These are phyloP conservation scores for Lentinula boryana DNA, from an alignment of 768 basidiomycete genomes.

Conservation along the genomic window DNA sequence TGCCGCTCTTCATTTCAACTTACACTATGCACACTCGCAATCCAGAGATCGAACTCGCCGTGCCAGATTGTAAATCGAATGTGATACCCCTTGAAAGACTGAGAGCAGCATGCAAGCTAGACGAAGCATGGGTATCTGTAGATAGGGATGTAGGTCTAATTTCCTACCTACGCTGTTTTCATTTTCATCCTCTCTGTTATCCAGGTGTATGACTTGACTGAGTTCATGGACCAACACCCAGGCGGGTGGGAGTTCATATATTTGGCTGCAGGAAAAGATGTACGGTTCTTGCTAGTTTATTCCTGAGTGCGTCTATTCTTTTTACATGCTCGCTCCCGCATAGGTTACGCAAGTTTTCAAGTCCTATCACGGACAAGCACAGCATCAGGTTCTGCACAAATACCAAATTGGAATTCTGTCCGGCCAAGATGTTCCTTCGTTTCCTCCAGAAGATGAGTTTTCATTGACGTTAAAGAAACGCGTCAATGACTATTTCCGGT, in stretches of 20 bases:
- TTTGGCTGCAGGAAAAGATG: conserved; percentile 1
- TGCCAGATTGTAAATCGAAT: neutral
- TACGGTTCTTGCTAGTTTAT: neutral
- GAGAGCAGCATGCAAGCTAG: neutral
- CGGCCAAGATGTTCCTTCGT: neutral
- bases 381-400: neutral
- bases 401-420: neutral
- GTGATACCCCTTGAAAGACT: neutral
- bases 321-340: neutral
- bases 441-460: neutral
- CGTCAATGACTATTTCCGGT: neutral
- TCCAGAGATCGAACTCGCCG: neutral
- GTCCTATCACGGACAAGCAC: neutral
- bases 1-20: neutral
- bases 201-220: conserved; percentile 2
- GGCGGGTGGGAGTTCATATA: neutral
- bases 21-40: neutral
- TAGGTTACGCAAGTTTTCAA: neutral
- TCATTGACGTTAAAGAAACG: neutral
- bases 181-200: neutral
- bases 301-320: neutral
- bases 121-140: neutral
- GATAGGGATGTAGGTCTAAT: neutral
- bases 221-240: neutral
- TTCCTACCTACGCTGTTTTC: neutral